Conservation (phyloP, 202 grass and related monocot genomes). For the Schoenoplectus tabernaemontani region DNA sequence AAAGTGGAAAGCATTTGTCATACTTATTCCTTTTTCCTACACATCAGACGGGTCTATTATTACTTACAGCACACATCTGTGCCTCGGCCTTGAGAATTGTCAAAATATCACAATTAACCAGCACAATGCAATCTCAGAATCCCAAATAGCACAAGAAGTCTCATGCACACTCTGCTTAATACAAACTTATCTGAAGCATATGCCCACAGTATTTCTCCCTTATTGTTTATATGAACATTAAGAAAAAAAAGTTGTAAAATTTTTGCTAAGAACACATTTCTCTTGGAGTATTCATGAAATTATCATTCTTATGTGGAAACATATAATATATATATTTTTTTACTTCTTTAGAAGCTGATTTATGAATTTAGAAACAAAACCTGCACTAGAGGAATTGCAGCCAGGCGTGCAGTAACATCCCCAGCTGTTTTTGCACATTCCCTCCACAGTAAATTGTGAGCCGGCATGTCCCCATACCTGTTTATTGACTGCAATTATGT, state of each 20-base stretch:
- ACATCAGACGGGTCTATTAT: too few species aligned
- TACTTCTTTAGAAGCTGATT: not conserved
- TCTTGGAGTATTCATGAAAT: not conserved
- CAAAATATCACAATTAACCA: not conserved
- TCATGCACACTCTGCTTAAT: not conserved
- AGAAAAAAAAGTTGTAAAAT: not conserved
- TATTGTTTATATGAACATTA: not conserved
- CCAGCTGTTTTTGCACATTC: slow-evolving; percentile 70
- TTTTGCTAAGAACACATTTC: not conserved
- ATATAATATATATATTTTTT: not conserved
- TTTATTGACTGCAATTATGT: not conserved
- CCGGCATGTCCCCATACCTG: slow-evolving; percentile 92
- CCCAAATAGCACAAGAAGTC: not conserved
- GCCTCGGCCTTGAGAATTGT: too few species aligned
- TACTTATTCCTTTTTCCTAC: too few species aligned
- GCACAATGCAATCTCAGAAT: not conserved
- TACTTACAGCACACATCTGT: too few species aligned
- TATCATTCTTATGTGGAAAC: not conserved
- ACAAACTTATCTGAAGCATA: not conserved
- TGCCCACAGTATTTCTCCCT: not conserved
- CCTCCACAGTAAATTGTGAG: slow-evolving; percentile 85
- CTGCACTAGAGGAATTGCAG: slow-evolving; percentile 88
- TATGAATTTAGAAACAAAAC: slow-evolving; percentile 30
- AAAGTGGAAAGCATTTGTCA: too few species aligned
- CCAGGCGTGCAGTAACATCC: slow-evolving; percentile 81